These are phyloP conservation scores for Hypomontagnella monticulosa DNA, from an alignment of 495 filamentous ascomycete genomes.

Conservation along the genomic window DNA sequence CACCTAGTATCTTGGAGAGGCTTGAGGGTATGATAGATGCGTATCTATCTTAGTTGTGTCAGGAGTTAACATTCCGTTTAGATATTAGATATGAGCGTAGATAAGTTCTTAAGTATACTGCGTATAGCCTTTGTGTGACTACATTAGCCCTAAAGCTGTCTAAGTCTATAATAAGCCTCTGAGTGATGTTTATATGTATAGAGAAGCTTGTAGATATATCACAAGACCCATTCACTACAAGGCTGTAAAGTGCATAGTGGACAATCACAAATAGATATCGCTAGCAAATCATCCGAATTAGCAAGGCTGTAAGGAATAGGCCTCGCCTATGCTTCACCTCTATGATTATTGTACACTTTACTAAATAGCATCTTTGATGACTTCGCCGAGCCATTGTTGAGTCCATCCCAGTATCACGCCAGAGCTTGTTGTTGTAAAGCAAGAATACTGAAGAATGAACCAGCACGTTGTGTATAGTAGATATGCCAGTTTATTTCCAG, in stretches of 20 bases:
- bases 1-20: no score
- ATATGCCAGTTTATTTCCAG: slow-evolving; percentile 76
- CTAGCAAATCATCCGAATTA: slow-evolving; percentile 17
- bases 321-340: slow-evolving; percentile 12
- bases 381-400: background rate
- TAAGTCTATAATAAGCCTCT: no score
- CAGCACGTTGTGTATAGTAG: background rate
- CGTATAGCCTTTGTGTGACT: no score
- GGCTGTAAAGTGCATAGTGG: background rate
- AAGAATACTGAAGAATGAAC: background rate
- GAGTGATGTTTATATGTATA: no score
- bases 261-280: background rate
- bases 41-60: no score
- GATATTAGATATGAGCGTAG: no score
- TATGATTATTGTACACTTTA: slow-evolving; percentile 44
- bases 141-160: no score
- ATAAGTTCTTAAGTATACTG: no score
- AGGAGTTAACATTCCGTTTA: no score
- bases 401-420: slow-evolving; percentile 1
- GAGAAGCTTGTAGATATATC: no score
- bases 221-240: background rate
- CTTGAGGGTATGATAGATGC: no score
- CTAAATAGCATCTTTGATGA: slow-evolving; percentile 17
- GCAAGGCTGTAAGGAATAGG: slow-evolving; percentile 1
- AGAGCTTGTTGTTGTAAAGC: slow-evolving; percentile 5